These are phyloP conservation scores for Nematocida sp. DNA, from an alignment of 371 early-diverging fungal species.

Conservation along the genomic window DNA sequence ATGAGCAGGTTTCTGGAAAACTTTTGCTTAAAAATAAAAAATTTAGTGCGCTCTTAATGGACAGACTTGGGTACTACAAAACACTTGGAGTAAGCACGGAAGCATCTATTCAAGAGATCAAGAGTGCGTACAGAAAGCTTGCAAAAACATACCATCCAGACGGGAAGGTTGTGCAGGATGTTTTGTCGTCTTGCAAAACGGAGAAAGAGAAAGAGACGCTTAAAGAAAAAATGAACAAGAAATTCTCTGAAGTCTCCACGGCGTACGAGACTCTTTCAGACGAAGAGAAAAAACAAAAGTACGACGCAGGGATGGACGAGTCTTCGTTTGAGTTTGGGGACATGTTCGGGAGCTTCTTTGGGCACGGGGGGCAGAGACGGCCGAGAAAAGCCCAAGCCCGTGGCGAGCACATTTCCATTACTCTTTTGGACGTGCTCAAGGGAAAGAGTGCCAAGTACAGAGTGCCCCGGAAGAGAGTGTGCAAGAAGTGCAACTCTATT, in stretches of 20 bases:
- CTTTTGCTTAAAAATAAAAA: no score
- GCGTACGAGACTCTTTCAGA: slow-evolving; percentile 84
- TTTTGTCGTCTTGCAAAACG: slow-evolving; percentile 44
- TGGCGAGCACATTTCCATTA: slow-evolving; percentile 48
- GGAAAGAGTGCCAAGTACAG: slow-evolving; percentile 55
- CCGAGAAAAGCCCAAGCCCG: slow-evolving; percentile 9
- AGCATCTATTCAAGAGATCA: slow-evolving; percentile 52
- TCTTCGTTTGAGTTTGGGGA: slow-evolving; percentile 21
- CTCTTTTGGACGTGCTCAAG: slow-evolving; percentile 53
- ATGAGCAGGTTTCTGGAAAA: neutral
- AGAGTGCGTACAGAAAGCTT: slow-evolving; percentile 52
- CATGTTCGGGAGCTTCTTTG: slow-evolving; percentile 53
- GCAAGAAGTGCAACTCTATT: slow-evolving; percentile 59
- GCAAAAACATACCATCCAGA: slow-evolving; percentile 53
- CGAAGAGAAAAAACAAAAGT: slow-evolving; percentile 75
- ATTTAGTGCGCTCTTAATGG: slow-evolving; percentile 24
- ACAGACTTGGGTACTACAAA: slow-evolving; percentile 59
- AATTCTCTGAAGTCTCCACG: slow-evolving; percentile 81
- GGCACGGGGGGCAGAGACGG: slow-evolving; percentile 42
- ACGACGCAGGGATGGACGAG: slow-evolving; percentile 69
- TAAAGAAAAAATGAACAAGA: slow-evolving; percentile 63
- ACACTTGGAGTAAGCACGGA: slow-evolving; percentile 50
- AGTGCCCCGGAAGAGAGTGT: slow-evolving; percentile 52
- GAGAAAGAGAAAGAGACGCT: slow-evolving; percentile 49
- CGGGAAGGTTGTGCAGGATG: slow-evolving; percentile 19